Evolutionary conservation across 495 filamentous ascomycete genomes (phyloP).

Genomic region (Podospora australis): DNA sequence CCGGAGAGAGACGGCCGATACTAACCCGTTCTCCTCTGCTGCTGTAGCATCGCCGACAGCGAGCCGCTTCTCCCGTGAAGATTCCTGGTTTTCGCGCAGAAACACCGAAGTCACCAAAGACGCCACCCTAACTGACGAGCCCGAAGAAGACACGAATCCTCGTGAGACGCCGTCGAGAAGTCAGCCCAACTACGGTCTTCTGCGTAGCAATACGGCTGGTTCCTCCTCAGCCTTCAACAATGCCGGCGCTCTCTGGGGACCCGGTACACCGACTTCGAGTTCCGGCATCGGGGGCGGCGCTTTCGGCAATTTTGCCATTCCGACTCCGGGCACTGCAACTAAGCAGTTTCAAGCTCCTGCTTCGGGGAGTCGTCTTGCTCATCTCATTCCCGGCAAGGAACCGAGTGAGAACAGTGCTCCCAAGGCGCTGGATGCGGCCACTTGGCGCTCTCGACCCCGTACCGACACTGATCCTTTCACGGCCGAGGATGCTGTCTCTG

Average conservation of each 20-base stretch:
- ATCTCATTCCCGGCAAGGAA: conserved; percentile 72
- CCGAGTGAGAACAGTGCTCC: conserved; percentile 56
- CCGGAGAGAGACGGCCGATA: conserved; percentile 83
- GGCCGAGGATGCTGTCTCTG: conserved; percentile 55
- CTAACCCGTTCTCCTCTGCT: conserved; percentile 54
- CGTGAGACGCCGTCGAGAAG: conserved; percentile 29
- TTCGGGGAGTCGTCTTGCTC: conserved; percentile 77
- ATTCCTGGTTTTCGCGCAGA: conserved; percentile 61
- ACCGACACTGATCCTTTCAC: conserved; percentile 81
- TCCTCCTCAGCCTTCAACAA: conserved; percentile 33
- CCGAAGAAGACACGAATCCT: conserved; percentile 29
- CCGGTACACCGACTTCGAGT: conserved; percentile 39
- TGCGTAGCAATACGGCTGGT: conserved; percentile 59
- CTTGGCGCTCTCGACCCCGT: conserved; percentile 49
- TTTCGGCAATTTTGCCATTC: conserved; percentile 78
- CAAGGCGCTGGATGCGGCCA: conserved; percentile 29
- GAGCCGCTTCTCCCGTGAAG: conserved; percentile 44
- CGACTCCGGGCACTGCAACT: conserved; percentile 51
- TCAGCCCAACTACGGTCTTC: conserved; percentile 50
- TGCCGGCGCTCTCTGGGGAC: conserved; percentile 61
- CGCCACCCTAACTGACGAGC: conserved; percentile 40
- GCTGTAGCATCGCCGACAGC: conserved; percentile 46
- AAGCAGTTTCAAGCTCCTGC: conserved; percentile 71
- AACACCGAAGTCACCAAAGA: conserved; percentile 52
- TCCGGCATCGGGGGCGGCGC: conserved; percentile 61